Percentiles rank a stretch among this genome's conserved stretches.
These are phyloP conservation scores for Prillingera fragicola DNA, from an alignment of 1,284 basidiomycete genomes.

Conservation along the genomic window DNA sequence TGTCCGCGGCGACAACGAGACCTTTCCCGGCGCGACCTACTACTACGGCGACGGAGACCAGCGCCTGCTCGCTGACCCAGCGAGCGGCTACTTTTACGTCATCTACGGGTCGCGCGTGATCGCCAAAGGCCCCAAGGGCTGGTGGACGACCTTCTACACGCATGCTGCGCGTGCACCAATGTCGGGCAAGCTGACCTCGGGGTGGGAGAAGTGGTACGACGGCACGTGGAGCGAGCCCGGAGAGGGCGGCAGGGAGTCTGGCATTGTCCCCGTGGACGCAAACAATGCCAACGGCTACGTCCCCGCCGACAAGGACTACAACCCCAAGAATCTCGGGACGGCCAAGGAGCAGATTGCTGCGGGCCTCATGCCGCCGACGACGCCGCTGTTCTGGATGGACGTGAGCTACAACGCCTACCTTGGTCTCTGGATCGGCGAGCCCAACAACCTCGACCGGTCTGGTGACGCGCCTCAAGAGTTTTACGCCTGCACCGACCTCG, in stretches of 20 bases:
- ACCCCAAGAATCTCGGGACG: conserved; percentile 1
- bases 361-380: conserved; percentile 1
- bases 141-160: conserved; percentile 5
- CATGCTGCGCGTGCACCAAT: conserved; percentile 9
- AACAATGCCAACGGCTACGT: not conserved
- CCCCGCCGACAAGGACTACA: conserved; percentile 1
- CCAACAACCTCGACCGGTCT: not conserved
- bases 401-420: conserved; percentile 7
- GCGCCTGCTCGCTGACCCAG: conserved; percentile 6
- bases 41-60: conserved; percentile 8
- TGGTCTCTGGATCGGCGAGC: conserved; percentile 6
- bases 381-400: conserved; percentile 11
- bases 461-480: conserved; percentile 1
- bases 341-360: conserved; percentile 1
- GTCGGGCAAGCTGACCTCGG: conserved; percentile 1
- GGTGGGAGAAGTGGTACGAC: conserved; percentile 5
- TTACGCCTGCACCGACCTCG: conserved; percentile 7
- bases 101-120: conserved; percentile 5
- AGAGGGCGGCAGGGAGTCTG: conserved; percentile 1
- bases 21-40: conserved; percentile 4
- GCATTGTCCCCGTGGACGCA: not conserved
- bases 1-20: not conserved
- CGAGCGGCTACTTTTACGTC: conserved; percentile 7
- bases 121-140: not conserved
- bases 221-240: conserved; percentile 6